Evolutionary conservation across 345 rosid species (phyloP), one percentile per base, ranked within the genome.

Genomic region (Acer campestre): DNA sequence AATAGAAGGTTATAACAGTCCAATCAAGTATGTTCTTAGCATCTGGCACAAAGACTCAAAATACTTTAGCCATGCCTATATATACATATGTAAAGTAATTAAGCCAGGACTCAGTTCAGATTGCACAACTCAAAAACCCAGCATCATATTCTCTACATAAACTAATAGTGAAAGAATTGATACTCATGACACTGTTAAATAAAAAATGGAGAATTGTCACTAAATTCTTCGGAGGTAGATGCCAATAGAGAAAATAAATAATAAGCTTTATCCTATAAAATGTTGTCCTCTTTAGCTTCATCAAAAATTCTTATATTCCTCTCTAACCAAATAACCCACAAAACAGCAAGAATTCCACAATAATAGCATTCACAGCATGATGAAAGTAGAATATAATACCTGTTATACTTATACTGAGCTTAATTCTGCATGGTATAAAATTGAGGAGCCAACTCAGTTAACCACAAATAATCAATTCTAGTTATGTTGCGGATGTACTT

Each of bases 371-470:
- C 22, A 27, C 61, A 31, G 58, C 23, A 59, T 35, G 62, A 67
- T 10, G 23, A 65, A 68, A 55, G n/a, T 48, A 62, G 22, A 55
- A 58, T 7, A 35, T 38, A 61, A 44, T 76, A 82, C 80, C 78
- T 61, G 82, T 71, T 72, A 38, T 61, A 66, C 49, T 71, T 69
- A 17, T 7, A 7, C 44, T 44, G 16, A 63, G 27, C 68, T 88
- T 70, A 89, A 63, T 83, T 86, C 70, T 82, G 84, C 77, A 85
- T 82, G 70, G 88, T 81, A 81, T 90, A 93, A 77, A 84, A 93
- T 77, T 93, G 97, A 66, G 98, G 92, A 81, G 98, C 99, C 84
- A 92, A 79, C 84, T 95, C 99, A 44, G 91, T 82, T 79, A 93
- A 77, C 98, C 98, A 95, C 73, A 88, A 78, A 79, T 88, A 91